Base-by-base conservation (phyloP, 306 rosid species). In the Adenanthera pavonina region DNA sequence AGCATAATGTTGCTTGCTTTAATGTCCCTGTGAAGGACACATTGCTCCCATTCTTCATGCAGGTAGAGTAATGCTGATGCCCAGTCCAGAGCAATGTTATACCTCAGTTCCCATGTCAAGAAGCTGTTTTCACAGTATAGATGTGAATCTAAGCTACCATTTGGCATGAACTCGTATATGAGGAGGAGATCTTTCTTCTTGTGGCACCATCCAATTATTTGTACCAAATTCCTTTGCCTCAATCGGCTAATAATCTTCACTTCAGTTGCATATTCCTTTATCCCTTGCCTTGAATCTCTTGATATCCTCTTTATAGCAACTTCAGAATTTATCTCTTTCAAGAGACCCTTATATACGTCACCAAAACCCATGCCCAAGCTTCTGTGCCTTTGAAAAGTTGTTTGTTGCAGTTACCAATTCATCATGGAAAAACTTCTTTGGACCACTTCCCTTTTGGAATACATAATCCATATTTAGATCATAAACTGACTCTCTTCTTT, bases 131-230 rank as follows among this genome's bases (percentile, higher is more conserved):
- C 52, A 2, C 51, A 8, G 8, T 17, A 52, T 35, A 77, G 82
- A 57, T 77, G 78, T 4, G 17, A 70, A 62, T 77, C 85, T 40
- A 82, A 53, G 68, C 85, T 82, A 6, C 82, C 74, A 43, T 82
- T 77, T 25, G 82, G 52, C 79, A 77, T 71, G 49, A 25, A 52
- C 43, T 83, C 82, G 35, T 83, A 83, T 16, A 83, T 16, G 9
- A 78, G 75, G 3, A 82, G 43, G 4, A 83, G 54, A 17, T 64
- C 76, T 17, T 40, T 59, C 17, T 35, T 51, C 53, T 57, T 47
- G 25, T 83, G 82, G 35, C 79, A 83, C 86, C 86, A 83, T 62
- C 86, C 82, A 44, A 78, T 14, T 9, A 83, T 54, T 44, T 83
- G 79, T 4, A 83, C 86, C 53, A 72, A 54, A 10, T 83, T 77